Conservation (phyloP, 768 basidiomycete species). For the Coprinellus micaceus region DNA sequence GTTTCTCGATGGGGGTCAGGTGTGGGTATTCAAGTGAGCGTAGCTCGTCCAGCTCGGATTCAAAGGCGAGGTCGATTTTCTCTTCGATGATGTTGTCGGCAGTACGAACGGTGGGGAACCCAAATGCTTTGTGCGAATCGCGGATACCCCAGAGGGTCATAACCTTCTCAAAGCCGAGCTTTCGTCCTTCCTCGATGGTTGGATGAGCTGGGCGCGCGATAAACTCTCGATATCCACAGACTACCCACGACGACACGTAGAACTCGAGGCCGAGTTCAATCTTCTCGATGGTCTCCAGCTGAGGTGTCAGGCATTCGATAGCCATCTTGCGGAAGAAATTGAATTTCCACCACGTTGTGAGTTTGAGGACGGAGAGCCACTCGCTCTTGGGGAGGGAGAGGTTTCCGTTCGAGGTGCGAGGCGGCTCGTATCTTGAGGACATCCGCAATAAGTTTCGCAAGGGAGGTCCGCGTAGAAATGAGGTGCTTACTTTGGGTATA, state of each 20-base stretch:
- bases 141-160: constrained; percentile 1
- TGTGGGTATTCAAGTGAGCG: not conserved
- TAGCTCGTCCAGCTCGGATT: not conserved
- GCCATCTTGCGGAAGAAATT: constrained; percentile 25
- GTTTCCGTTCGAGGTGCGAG: not conserved
- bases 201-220: not conserved
- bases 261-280: not conserved
- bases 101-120: not conserved
- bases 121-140: not conserved
- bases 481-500: constrained; percentile 7
- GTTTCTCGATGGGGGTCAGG: not conserved
- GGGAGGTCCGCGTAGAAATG: too few species aligned
- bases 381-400: constrained; percentile 15
- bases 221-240: not conserved
- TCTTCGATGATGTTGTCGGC: not conserved
- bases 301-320: constrained; percentile 12
- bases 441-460: not conserved
- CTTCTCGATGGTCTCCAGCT: not conserved
- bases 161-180: not conserved
- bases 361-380: constrained; percentile 38
- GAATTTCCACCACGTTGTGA: constrained; percentile 38
- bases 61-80: not conserved
- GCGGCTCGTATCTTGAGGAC: too few species aligned
- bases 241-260: not conserved
- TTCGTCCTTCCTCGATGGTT: not conserved